Conservation (phyloP, 2,329 filamentous ascomycete species). For the Trichoderma hamatum region DNA sequence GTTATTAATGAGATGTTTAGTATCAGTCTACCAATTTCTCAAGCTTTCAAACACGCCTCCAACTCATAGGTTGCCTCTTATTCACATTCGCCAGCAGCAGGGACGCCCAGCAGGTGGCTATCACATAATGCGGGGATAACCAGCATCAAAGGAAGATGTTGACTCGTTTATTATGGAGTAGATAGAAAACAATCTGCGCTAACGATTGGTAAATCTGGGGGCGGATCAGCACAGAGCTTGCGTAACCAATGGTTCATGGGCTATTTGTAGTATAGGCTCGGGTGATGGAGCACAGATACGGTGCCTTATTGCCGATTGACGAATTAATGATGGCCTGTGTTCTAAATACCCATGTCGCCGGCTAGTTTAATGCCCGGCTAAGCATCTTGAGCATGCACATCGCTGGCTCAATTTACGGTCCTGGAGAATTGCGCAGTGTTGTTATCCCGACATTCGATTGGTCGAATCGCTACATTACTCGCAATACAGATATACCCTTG, state of each 20-base stretch:
- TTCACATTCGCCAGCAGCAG: background rate
- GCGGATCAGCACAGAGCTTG: background rate
- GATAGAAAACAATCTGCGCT: background rate
- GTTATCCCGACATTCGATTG: background rate
- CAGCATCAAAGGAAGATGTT: background rate
- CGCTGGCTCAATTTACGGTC: background rate
- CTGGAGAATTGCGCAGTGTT: background rate
- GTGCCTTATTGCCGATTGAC: background rate
- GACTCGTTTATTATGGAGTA: background rate
- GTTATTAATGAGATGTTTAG: background rate
- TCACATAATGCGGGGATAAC: background rate
- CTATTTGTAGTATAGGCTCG: background rate
- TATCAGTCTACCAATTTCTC: too few relatives aligned
- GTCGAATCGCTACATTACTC: background rate
- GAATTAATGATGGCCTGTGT: background rate
- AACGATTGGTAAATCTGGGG: conserved; percentile 1
- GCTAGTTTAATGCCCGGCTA: background rate
- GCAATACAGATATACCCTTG: background rate
- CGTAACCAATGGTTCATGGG: background rate
- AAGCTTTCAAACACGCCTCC: background rate
- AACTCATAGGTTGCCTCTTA: too few relatives aligned
- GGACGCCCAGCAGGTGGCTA: background rate
- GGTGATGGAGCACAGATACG: conserved; percentile 1
- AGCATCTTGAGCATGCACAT: background rate
- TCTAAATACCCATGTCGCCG: background rate